Evolutionary conservation across 1,284 basidiomycete genomes (phyloP), one percentile per base, ranked within the genome.

Genomic region (Ceratobasidium sp.): DNA sequence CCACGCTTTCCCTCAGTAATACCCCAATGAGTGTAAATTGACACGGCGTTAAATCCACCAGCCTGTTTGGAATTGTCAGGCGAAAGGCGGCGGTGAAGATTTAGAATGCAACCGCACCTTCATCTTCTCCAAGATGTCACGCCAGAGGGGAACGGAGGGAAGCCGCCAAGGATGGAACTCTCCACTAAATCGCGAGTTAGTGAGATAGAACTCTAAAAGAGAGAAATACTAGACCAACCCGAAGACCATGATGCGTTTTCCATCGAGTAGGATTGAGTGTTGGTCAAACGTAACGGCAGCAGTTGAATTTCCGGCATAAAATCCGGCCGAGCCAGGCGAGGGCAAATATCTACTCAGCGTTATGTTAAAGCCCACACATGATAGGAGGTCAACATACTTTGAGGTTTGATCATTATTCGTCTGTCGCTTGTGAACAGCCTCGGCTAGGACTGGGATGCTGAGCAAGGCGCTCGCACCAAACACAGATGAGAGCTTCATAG

Each of bases 301-400:
- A 42, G 82, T 83, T 0, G 85, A 86, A 77, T 84, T 82, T 1
- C 85, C 85, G 65, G 85, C 80, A 76, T 87, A 87, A 77, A 87
- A 87, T 38, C 82, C 82, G 20, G 82, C 79, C 7, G 81, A 81
- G 10, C 82, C 82, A 74, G 80, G 61, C 12, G 78, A 79, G 4
- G 28, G 56, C 6, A 69, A 20, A 56, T 69, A 69, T 38, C 67
- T 69, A 52, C 67, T 23, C 10, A 20, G 33, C 6, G 9, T 62
- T 42, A 62, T 33, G 61, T 20, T 6, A 42, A n/a, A 17, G 61
- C 3, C 17, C 13, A 13, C 12, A 15, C 23, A 33, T 20, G 13
- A n/a, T 40, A 20, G 15, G 9, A 10, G 7, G 50, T 4, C 17
- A 17, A 42, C 61, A 40, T 62, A 62, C 61, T 62, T 62, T 12